These are phyloP conservation scores for Pseudogymnoascus sp. DNA, from an alignment of 2,329 filamentous ascomycete species.

Conservation along the genomic window DNA sequence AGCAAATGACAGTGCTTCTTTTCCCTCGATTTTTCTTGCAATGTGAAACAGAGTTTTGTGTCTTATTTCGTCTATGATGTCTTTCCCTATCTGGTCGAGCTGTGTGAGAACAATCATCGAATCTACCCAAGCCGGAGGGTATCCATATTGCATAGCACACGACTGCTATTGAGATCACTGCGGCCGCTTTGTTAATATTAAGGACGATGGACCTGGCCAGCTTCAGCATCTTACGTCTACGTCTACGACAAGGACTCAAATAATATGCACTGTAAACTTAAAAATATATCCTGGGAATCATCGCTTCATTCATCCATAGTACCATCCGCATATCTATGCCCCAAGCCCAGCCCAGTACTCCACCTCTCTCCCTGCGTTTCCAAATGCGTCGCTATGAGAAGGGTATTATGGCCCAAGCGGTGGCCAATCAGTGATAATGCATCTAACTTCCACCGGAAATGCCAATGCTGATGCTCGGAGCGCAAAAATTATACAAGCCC, in stretches of 20 bases:
- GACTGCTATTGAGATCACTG: no score
- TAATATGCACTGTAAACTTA: not conserved
- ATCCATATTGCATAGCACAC: not conserved
- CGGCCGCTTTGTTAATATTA: no score
- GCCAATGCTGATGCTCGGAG: not conserved
- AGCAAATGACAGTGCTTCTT: constrained; percentile 17
- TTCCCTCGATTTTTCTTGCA: constrained; percentile 5
- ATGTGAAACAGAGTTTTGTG: not conserved
- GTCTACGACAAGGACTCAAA: not conserved
- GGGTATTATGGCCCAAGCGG: constrained; percentile 7
- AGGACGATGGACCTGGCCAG: no score
- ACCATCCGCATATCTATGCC: not conserved
- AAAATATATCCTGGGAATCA: not conserved
- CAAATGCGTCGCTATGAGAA: constrained; percentile 4
- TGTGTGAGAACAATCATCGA: not conserved
- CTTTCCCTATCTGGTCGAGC: not conserved
- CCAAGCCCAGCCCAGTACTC: constrained; percentile 5
- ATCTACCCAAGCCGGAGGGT: not conserved
- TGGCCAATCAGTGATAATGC: constrained; percentile 7
- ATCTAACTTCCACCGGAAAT: not conserved
- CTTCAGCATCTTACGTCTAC: not conserved
- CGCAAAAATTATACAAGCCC: constrained; percentile 18
- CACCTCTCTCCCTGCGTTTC: not conserved
- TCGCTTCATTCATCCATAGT: not conserved
- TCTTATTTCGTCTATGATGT: not conserved